Evolutionary conservation across 23 red algal species (phyloP).

Genomic region (Agarophyton chilense): DNA sequence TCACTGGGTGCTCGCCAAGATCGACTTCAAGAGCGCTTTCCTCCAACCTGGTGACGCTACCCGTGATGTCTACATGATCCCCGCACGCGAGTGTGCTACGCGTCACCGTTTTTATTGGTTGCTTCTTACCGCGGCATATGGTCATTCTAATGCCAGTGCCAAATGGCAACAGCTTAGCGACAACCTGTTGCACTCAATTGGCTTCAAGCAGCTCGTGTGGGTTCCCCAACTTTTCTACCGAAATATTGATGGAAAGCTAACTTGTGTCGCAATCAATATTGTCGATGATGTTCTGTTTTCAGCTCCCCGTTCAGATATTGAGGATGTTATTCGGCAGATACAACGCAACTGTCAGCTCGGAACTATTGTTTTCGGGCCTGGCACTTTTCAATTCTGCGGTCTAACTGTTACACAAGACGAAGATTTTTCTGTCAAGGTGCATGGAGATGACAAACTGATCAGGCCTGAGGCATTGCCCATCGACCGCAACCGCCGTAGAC

Average conservation of each 20-base stretch:
- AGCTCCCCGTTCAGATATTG: background rate
- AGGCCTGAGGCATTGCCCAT: background rate
- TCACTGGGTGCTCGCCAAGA: conserved; percentile 30
- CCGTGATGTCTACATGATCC: conserved; percentile 43
- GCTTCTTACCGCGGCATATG: conserved; percentile 25
- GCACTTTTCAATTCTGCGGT: conserved; percentile 19
- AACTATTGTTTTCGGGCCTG: conserved; percentile 13
- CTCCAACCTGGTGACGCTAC: conserved; percentile 34
- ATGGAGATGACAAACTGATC: conserved; percentile 10
- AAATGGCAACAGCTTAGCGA: conserved; percentile 55
- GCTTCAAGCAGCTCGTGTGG: conserved; percentile 22
- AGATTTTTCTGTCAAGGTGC: background rate
- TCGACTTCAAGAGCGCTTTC: conserved; percentile 54
- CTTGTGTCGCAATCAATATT: conserved; percentile 11
- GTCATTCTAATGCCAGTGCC: conserved; percentile 15
- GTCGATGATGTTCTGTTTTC: conserved; percentile 53
- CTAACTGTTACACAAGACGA: conserved; percentile 2
- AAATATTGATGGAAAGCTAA: background rate
- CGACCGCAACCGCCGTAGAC: background rate
- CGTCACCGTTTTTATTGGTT: conserved; percentile 9
- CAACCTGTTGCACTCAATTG: background rate
- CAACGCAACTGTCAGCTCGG: background rate
- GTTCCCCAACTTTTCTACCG: conserved; percentile 35
- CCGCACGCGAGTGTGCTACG: background rate
- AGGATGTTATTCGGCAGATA: background rate